phyloP scores from a whole-genome alignment of 1,139 yeast species.

The Ogataea hybrid region DNA sequence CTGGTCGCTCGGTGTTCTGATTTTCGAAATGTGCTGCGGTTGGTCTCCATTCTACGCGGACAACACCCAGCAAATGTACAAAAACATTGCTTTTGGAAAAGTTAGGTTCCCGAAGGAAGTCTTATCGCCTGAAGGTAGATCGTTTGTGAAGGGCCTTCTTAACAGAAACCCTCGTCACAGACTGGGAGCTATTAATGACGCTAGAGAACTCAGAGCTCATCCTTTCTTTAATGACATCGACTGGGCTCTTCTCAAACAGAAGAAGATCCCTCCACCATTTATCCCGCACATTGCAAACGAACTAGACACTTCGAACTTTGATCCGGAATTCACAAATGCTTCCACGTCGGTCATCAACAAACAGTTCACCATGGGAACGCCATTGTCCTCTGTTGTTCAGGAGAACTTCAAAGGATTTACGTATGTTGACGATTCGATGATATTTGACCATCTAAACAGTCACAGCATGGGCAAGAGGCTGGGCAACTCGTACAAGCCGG shows the following conservation, averaged over 20 bases:
- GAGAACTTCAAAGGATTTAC: conserved; percentile 96
- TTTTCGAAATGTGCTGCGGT: conserved; percentile 93
- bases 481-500: conserved; percentile 49
- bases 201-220: conserved; percentile 87
- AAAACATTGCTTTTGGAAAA: conserved; percentile 96
- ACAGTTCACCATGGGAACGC: conserved; percentile 64
- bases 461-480: conserved; percentile 36
- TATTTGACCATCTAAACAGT: conserved; percentile 70
- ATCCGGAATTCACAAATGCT: conserved; percentile 93
- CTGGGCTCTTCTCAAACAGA: conserved; percentile 75
- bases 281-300: conserved; percentile 91
- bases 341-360: conserved; percentile 78
- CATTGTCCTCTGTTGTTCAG: conserved; percentile 90
- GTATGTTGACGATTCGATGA: conserved; percentile 90
- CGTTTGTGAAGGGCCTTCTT: conserved; percentile 89
- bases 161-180: conserved; percentile 96
- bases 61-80: conserved; percentile 97
- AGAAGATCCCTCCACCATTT: conserved; percentile 95
- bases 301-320: conserved; percentile 93
- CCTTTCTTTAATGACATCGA: conserved; percentile 88
- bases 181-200: conserved; percentile 87
- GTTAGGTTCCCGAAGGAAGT: conserved; percentile 96
- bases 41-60: conserved; percentile 99
- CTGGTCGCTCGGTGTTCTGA: conserved; percentile 80
- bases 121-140: conserved; percentile 84